phyloP scores from a whole-genome alignment of 208 protist genomes.

The Trypanosomatidae sp. region DNA sequence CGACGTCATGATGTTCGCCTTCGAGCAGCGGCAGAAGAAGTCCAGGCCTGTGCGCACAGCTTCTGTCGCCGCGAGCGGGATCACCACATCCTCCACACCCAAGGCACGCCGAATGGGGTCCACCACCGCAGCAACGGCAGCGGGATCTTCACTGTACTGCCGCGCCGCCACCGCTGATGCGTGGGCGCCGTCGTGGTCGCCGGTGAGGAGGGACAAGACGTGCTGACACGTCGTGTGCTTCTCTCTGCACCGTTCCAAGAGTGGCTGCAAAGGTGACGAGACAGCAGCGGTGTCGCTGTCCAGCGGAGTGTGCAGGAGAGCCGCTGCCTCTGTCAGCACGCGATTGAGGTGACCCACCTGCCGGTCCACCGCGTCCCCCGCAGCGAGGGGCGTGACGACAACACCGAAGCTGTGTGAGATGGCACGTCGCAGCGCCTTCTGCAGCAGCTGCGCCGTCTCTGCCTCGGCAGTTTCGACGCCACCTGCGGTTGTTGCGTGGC shows the following conservation, averaged over 20 bases:
- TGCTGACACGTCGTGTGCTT: constrained; percentile 52
- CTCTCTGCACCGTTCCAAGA: constrained; percentile 19
- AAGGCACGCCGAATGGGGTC: constrained; percentile 46
- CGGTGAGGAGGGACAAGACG: constrained; percentile 57
- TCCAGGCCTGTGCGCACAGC: constrained; percentile 59
- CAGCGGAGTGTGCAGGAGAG: constrained; percentile 6
- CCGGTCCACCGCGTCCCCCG: constrained; percentile 38
- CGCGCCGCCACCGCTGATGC: constrained; percentile 43
- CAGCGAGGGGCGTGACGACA: constrained; percentile 56
- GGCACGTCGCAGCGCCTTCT: constrained; percentile 1
- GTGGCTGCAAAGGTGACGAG: constrained; percentile 13
- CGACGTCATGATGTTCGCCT: constrained; percentile 39
- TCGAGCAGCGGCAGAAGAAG: constrained; percentile 84
- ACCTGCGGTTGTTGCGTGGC: background rate
- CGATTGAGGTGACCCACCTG: constrained; percentile 43
- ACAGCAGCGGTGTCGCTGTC: background rate
- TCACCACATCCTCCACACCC: constrained; percentile 23
- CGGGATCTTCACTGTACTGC: constrained; percentile 55
- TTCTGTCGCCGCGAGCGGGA: constrained; percentile 33
- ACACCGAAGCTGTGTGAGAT: constrained; percentile 52
- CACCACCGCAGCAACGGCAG: constrained; percentile 36
- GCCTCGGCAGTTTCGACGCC: background rate
- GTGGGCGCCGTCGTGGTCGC: constrained; percentile 68
- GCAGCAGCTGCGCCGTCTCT: background rate
- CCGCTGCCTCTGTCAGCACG: constrained; percentile 32